phyloP scores from a whole-genome alignment of 2,329 filamentous ascomycete species.

The Phyllosticta citrichinensis region DNA sequence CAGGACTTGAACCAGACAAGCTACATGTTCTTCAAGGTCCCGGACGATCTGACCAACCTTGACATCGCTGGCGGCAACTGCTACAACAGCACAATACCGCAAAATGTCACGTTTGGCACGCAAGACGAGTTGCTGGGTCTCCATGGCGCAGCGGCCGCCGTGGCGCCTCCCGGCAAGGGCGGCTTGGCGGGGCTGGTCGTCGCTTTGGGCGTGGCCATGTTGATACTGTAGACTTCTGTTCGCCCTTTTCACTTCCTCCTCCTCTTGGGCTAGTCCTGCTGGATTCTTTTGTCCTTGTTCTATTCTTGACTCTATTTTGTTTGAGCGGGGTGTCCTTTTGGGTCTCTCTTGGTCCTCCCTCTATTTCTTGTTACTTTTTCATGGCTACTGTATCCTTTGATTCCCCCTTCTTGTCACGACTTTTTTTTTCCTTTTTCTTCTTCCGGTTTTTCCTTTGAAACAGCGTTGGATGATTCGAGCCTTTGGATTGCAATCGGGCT shows the following conservation, averaged over 20 bases:
- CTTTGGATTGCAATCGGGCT: too few species aligned
- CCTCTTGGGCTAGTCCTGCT: neutral
- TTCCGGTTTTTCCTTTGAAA: too few species aligned
- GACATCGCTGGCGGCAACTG: constrained; percentile 62
- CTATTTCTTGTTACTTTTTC: too few species aligned
- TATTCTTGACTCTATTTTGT: neutral
- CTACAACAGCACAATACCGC: constrained; percentile 51
- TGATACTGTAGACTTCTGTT: constrained; percentile 16
- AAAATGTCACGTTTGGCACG: constrained; percentile 58
- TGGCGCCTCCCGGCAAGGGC: constrained; percentile 17
- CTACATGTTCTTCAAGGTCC: constrained; percentile 72
- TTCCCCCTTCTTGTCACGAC: too few species aligned
- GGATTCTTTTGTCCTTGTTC: neutral
- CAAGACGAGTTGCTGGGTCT: constrained; percentile 28
- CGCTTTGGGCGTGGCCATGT: constrained; percentile 22
- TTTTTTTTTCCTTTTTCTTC: too few species aligned
- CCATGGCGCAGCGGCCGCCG: constrained; percentile 17
- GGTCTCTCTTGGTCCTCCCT: too few species aligned
- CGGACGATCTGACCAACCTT: constrained; percentile 56
- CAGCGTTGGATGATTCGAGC: too few species aligned
- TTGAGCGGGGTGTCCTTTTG: neutral
- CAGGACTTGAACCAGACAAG: constrained; percentile 52
- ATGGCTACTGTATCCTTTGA: too few species aligned
- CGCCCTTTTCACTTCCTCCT: neutral
- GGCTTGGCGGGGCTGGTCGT: constrained; percentile 24